Conservation (phyloP, 768 basidiomycete species). For the Termitomyces sp. region DNA sequence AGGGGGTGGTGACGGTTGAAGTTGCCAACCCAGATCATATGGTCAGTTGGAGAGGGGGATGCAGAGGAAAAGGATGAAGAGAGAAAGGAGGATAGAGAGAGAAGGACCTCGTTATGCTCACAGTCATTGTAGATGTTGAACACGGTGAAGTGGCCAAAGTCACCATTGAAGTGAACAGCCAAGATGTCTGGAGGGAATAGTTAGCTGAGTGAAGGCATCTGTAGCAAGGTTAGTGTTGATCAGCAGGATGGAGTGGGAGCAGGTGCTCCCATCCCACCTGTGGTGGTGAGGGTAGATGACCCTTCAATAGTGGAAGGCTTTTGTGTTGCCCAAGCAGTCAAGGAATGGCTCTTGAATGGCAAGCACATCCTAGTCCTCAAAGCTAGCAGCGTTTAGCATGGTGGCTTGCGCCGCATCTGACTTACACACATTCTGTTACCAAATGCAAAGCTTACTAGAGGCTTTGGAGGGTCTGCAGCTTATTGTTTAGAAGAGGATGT, state of each 20-base stretch:
- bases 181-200: background rate
- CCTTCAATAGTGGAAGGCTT: conserved; percentile 1
- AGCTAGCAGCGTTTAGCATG: conserved; percentile 12
- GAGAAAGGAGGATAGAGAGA: background rate
- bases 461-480: too few species aligned
- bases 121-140: conserved; percentile 9
- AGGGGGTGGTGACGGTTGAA: too few species aligned
- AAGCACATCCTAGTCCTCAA: conserved; percentile 21
- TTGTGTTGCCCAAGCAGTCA: conserved; percentile 15
- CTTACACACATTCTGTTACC: too few species aligned
- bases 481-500: too few species aligned
- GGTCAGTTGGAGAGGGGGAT: background rate
- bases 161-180: background rate
- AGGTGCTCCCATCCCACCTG: too few species aligned
- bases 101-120: conserved; percentile 2
- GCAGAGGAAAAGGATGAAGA: background rate
- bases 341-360: conserved; percentile 29
- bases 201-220: background rate
- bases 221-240: conserved; percentile 11
- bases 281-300: conserved; percentile 2
- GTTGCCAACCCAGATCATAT: background rate
- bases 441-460: too few species aligned
- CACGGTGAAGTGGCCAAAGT: background rate
- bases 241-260: conserved; percentile 1
- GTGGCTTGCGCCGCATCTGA: too few species aligned